phyloP scores from a whole-genome alignment of 2,329 filamentous ascomycete species.

The Trichocomaceae sp. region DNA sequence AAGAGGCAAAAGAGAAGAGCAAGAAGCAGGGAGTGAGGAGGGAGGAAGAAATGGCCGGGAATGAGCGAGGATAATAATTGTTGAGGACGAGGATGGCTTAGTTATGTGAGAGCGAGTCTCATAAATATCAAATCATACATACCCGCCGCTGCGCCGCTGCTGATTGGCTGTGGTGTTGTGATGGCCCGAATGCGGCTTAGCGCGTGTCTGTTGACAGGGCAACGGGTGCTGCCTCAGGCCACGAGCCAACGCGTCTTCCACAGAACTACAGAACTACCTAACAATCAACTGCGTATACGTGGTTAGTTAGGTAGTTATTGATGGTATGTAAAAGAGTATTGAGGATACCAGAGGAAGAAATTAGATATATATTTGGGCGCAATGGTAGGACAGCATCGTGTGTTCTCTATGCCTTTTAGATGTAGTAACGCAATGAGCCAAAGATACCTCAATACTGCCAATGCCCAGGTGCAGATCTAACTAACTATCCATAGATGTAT shows the following conservation, averaged over 20 bases:
- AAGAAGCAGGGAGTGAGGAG: constrained; percentile 3
- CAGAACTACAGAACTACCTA: too few relatives aligned
- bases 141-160: constrained; percentile 26
- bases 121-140: constrained; percentile 15
- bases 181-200: constrained; percentile 27
- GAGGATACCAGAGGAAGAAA: too few relatives aligned
- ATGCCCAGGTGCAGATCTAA: too few relatives aligned
- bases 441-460: too few relatives aligned
- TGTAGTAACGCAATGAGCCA: too few relatives aligned
- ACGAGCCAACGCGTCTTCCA: neutral
- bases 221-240: constrained; percentile 28
- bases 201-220: constrained; percentile 31
- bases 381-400: too few relatives aligned
- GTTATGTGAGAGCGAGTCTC: constrained; percentile 15
- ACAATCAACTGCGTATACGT: too few relatives aligned
- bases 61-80: neutral
- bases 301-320: too few relatives aligned
- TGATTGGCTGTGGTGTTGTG: constrained; percentile 37
- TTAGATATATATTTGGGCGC: too few relatives aligned
- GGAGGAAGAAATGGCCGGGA: neutral
- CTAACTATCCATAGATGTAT: too few relatives aligned
- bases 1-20: neutral
- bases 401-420: too few relatives aligned
- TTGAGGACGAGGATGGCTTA: constrained; percentile 3
- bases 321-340: too few relatives aligned